phyloP scores from a whole-genome alignment of 129 eudicot species.

The Flaveria ramosissima region DNA sequence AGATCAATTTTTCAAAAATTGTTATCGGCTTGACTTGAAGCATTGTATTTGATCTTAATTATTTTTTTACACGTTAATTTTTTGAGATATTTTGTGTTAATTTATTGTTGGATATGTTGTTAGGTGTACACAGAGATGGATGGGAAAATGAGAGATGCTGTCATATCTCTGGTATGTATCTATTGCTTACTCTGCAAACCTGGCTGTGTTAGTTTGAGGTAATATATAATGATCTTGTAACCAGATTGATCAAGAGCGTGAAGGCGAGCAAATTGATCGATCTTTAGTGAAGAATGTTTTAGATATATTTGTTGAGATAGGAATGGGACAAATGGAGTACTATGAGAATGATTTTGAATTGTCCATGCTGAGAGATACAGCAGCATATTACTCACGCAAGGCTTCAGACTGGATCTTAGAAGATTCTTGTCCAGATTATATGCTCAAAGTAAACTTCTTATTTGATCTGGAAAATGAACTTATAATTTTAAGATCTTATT shows the following conservation, averaged over 20 bases:
- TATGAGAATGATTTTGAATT: constrained; percentile 91
- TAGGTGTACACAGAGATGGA: constrained; percentile 82
- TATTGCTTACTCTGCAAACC: not conserved
- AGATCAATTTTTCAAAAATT: not conserved
- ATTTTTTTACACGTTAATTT: not conserved
- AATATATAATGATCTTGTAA: not conserved
- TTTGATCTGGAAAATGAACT: not conserved
- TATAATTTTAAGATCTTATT: constrained; percentile 6
- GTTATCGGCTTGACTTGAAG: not conserved
- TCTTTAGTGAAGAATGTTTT: constrained; percentile 86
- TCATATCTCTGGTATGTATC: constrained; percentile 81
- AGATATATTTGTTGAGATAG: constrained; percentile 94
- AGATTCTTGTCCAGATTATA: constrained; percentile 88
- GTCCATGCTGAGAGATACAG: constrained; percentile 69
- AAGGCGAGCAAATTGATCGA: constrained; percentile 94
- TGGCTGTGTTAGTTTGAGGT: not conserved
- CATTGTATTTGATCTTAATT: not conserved
- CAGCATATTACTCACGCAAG: constrained; percentile 82
- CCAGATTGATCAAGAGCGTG: constrained; percentile 93
- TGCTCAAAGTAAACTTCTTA: constrained; percentile 56
- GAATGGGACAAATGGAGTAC: constrained; percentile 83
- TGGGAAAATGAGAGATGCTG: constrained; percentile 90
- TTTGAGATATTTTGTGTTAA: not conserved
- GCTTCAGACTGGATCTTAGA: constrained; percentile 91
- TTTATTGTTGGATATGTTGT: constrained; percentile 3